Evolutionary conservation across 176 grass and related monocot genomes (phyloP).

Genomic region (Ampelocalamus luodianensis): DNA sequence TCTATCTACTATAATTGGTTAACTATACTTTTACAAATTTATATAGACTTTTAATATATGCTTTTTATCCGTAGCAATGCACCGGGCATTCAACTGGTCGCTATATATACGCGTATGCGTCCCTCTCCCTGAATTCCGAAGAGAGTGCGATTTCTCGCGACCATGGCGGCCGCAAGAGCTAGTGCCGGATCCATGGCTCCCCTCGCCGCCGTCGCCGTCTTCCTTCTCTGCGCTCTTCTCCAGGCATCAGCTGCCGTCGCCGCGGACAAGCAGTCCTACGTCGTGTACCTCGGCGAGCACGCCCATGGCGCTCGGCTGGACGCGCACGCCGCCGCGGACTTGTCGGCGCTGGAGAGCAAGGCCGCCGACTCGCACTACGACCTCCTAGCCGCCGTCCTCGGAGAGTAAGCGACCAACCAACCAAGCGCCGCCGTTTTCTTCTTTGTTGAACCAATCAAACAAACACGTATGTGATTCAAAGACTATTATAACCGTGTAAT

Average conservation of each 20-base stretch:
- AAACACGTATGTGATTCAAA: neutral
- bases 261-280: conserved; percentile 57
- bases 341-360: conserved; percentile 33
- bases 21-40: too few relatives aligned
- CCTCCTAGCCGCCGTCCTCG: conserved; percentile 72
- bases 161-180: neutral
- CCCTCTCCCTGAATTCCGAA: neutral
- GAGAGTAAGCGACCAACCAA: conserved; percentile 54
- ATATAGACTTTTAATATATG: too few relatives aligned
- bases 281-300: conserved; percentile 87
- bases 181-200: neutral
- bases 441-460: neutral
- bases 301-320: conserved; percentile 48
- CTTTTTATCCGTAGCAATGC: too few relatives aligned
- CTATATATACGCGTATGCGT: neutral
- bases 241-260: neutral
- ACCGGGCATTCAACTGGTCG: too few relatives aligned
- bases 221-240: conserved; percentile 27
- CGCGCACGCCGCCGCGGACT: conserved; percentile 17
- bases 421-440: neutral
- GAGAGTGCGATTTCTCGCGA: neutral
- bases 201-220: neutral
- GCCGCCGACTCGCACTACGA: conserved; percentile 61
- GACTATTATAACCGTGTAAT: neutral
- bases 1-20: too few relatives aligned